Evolutionary conservation across 306 rosid genomes (phyloP).

Genomic region (Mimosa bimucronata): DNA sequence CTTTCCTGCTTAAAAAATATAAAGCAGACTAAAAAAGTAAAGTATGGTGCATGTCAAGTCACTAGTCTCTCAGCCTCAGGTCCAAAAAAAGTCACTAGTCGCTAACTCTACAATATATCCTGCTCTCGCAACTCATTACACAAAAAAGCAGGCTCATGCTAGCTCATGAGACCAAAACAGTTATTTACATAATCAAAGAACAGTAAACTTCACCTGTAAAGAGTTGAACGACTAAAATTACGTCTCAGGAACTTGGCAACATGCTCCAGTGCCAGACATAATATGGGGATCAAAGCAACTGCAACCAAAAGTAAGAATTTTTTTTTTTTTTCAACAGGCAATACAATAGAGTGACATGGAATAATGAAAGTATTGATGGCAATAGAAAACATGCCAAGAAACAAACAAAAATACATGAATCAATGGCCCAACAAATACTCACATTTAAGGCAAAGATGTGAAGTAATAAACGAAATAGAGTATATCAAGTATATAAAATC

Average conservation of each 20-base stretch:
- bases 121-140: neutral
- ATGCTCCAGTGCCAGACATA: constrained; percentile 80
- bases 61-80: no score
- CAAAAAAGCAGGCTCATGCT: neutral
- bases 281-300: constrained; percentile 92
- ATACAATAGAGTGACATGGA: constrained; percentile 2
- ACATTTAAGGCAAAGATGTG: constrained; percentile 87
- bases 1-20: neutral
- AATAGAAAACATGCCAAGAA: constrained; percentile 3
- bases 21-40: neutral
- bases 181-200: neutral
- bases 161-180: neutral
- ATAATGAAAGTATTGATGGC: neutral
- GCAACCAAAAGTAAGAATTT: constrained; percentile 44
- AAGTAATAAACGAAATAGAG: constrained; percentile 77
- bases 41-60: neutral
- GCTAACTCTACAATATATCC: neutral
- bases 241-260: constrained; percentile 95
- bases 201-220: constrained; percentile 74
- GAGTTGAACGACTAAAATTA: constrained; percentile 82
- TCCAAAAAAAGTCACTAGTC: neutral
- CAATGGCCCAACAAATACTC: constrained; percentile 36
- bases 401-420: constrained; percentile 17
- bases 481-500: constrained; percentile 87
- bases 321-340: constrained; percentile 29